phyloP scores from a whole-genome alignment of 371 early-diverging fungal species.

The Quaeritorhiza haematococci region DNA sequence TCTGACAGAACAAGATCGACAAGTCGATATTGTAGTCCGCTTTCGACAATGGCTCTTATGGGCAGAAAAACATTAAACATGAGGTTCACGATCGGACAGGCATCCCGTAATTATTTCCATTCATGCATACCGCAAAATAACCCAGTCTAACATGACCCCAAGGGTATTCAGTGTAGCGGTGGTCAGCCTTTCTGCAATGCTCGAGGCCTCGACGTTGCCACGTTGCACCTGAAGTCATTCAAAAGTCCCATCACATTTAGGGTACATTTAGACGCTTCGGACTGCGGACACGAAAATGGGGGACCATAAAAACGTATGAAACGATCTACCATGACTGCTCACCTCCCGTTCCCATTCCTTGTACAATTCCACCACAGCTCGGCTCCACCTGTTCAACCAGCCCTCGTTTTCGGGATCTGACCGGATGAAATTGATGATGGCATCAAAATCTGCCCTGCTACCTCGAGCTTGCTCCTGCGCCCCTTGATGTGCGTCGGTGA shows the following conservation, averaged over 20 bases:
- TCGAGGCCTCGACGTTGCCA: background rate
- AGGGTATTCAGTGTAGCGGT: conserved; percentile 30
- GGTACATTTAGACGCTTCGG: too few relatives aligned
- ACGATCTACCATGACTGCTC: background rate
- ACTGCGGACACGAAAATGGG: background rate
- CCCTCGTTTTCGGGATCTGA: conserved; percentile 44
- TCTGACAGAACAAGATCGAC: background rate
- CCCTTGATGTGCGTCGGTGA: too few relatives aligned
- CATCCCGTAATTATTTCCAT: background rate
- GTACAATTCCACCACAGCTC: conserved; percentile 19
- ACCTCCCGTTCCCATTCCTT: conserved; percentile 18
- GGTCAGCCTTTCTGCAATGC: conserved; percentile 24
- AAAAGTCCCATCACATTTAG: too few relatives aligned
- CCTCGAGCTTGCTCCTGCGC: conserved; percentile 4
- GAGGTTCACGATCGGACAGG: background rate
- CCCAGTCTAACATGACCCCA: conserved; percentile 33
- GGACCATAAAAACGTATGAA: background rate
- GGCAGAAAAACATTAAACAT: background rate
- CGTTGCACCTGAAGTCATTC: conserved; percentile 9
- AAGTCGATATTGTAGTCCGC: background rate
- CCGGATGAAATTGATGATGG: conserved; percentile 23
- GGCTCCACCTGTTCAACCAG: conserved; percentile 38
- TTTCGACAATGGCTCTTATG: background rate
- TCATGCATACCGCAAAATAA: conserved; percentile 16
- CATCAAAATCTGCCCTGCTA: conserved; percentile 7